Conservation (phyloP, 2,329 filamentous ascomycete genomes). For the Sphaceloma murrayae region DNA sequence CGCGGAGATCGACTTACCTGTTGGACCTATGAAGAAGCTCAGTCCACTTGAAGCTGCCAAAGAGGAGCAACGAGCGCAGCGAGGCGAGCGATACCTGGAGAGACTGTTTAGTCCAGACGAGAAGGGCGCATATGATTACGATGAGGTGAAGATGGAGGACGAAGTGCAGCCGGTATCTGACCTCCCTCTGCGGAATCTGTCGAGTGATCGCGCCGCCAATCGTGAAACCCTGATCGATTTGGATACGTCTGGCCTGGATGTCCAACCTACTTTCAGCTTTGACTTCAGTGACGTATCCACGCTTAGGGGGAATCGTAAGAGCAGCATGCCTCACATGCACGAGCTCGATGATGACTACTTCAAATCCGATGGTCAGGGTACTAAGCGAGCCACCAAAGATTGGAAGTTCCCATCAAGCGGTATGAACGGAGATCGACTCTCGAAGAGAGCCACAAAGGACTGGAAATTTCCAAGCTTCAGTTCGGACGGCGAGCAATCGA, state of each 20-base stretch:
- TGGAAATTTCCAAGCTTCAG: conserved; percentile 34
- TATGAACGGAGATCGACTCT: conserved; percentile 21
- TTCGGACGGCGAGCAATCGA: conserved; percentile 20
- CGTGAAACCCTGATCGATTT: conserved; percentile 49
- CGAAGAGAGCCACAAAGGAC: conserved; percentile 38
- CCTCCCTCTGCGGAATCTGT: conserved; percentile 41
- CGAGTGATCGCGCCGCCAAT: conserved; percentile 32
- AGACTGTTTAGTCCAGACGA: conserved; percentile 49
- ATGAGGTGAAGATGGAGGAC: conserved; percentile 29
- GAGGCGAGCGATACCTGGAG: conserved; percentile 48
- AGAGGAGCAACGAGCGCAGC: conserved; percentile 47
- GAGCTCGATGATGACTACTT: conserved; percentile 34
- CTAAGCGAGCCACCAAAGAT: conserved; percentile 26
- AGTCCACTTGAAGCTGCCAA: conserved; percentile 18
- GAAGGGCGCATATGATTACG: conserved; percentile 49
- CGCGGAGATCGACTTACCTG: conserved; percentile 14
- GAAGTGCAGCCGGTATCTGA: conserved; percentile 41
- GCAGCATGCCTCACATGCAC: conserved; percentile 36
- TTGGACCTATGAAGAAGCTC: conserved; percentile 12
- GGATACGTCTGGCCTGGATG: conserved; percentile 43
- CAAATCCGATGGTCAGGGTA: conserved; percentile 29
- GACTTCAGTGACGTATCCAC: conserved; percentile 46
- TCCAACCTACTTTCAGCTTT: conserved; percentile 38
- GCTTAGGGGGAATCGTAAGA: conserved; percentile 46
- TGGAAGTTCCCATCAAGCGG: conserved; percentile 21